These are phyloP conservation scores for Boletus sp. DNA, from an alignment of 768 basidiomycete genomes.

Conservation along the genomic window DNA sequence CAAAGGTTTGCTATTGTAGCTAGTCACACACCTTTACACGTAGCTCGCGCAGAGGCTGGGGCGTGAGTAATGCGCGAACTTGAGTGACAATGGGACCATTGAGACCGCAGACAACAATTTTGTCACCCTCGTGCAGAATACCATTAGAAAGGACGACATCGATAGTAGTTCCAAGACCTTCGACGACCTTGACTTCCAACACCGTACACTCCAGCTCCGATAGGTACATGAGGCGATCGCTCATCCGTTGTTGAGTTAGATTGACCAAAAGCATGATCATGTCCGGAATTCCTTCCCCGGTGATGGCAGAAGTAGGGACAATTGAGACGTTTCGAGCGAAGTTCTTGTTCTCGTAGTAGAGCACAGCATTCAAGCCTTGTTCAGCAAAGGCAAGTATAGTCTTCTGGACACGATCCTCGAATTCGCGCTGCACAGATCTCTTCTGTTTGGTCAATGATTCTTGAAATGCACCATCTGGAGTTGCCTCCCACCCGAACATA, in stretches of 20 bases:
- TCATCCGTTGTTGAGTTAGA: slow-evolving; percentile 97
- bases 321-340: slow-evolving; percentile 92
- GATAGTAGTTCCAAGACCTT: slow-evolving; percentile 96
- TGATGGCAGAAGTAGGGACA: slow-evolving; percentile 96
- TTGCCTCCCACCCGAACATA: slow-evolving; percentile 92
- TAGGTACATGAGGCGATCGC: slow-evolving; percentile 95
- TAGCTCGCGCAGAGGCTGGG: slow-evolving; percentile 92
- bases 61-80: slow-evolving; percentile 89
- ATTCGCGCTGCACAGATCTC: slow-evolving; percentile 80
- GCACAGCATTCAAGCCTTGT: slow-evolving; percentile 90
- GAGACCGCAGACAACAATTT: slow-evolving; percentile 92
- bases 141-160: slow-evolving; percentile 97
- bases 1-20: not conserved
- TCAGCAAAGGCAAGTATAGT: slow-evolving; percentile 95
- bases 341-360: slow-evolving; percentile 98
- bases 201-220: slow-evolving; percentile 97
- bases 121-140: slow-evolving; percentile 86
- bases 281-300: slow-evolving; percentile 97
- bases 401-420: slow-evolving; percentile 81
- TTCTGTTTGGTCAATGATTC: slow-evolving; percentile 86
- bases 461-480: slow-evolving; percentile 87
- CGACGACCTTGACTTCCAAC: slow-evolving; percentile 97
- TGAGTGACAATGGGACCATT: slow-evolving; percentile 98
- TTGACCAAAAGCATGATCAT: slow-evolving; percentile 99
- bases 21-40: slow-evolving; percentile 76